These are phyloP conservation scores for Stellera chamaejasme DNA, from an alignment of 345 rosid species.

Conservation along the genomic window DNA sequence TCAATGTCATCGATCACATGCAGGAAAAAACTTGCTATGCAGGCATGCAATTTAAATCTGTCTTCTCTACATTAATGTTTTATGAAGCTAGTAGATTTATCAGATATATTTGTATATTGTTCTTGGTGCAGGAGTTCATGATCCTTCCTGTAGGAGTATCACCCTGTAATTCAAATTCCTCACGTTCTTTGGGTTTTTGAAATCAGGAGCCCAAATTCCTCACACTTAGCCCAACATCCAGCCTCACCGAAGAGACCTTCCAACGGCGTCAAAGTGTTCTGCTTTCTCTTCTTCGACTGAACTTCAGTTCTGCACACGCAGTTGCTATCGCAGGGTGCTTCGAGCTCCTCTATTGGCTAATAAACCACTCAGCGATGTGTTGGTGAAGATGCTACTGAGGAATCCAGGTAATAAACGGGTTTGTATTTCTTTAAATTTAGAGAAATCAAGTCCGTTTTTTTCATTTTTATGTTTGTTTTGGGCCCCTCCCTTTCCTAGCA, in stretches of 20 bases:
- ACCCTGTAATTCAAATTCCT: slow-evolving; percentile 34
- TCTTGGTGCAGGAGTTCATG: slow-evolving; percentile 73
- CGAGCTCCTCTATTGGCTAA: too few relatives aligned
- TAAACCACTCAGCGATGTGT: background rate
- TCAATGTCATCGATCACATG: slow-evolving; percentile 98
- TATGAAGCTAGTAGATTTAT: background rate
- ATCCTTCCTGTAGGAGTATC: slow-evolving; percentile 91
- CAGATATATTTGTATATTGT: background rate
- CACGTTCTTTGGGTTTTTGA: too few relatives aligned
- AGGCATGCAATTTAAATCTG: slow-evolving; percentile 25
- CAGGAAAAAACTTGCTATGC: slow-evolving; percentile 99
- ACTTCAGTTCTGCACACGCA: too few relatives aligned
- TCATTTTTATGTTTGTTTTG: too few relatives aligned
- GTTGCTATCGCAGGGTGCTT: too few relatives aligned
- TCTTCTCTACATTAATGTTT: background rate
- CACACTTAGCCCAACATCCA: too few relatives aligned
- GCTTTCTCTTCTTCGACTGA: too few relatives aligned
- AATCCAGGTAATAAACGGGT: slow-evolving; percentile 6
- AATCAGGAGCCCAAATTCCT: too few relatives aligned
- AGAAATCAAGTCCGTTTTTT: too few relatives aligned
- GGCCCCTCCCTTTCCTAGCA: too few relatives aligned
- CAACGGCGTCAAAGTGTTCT: too few relatives aligned
- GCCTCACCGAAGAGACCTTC: too few relatives aligned
- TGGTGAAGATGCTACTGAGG: slow-evolving; percentile 5
- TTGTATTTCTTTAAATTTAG: background rate